Conservation (phyloP, 2,329 filamentous ascomycete genomes). For the Myriosclerotinia duriaeana region DNA sequence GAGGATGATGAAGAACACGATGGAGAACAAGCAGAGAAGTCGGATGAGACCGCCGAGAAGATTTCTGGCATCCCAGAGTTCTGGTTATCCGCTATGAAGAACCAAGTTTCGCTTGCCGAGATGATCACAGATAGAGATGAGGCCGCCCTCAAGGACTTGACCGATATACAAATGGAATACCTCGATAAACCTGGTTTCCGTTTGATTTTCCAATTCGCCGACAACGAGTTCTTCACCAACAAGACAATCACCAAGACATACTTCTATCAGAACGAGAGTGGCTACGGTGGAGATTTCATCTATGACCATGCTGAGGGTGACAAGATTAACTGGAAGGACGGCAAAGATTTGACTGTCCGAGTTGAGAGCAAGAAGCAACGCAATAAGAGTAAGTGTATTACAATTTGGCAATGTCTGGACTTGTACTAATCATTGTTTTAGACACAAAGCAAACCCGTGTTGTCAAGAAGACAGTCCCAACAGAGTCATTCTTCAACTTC, state of each 20-base stretch:
- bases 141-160: constrained; percentile 83
- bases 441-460: constrained; percentile 99
- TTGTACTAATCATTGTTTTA: constrained; percentile 43
- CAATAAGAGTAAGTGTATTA: constrained; percentile 81
- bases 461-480: constrained; percentile 98
- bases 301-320: constrained; percentile 98
- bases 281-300: constrained; percentile 98
- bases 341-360: constrained; percentile 89
- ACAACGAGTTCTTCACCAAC: constrained; percentile 97
- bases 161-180: constrained; percentile 98
- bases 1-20: constrained; percentile 63
- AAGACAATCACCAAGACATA: constrained; percentile 98
- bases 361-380: constrained; percentile 99
- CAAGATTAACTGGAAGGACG: constrained; percentile 94
- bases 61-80: constrained; percentile 91
- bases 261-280: constrained; percentile 98
- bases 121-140: constrained; percentile 99
- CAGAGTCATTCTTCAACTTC: constrained; percentile 92
- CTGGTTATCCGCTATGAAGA: constrained; percentile 99
- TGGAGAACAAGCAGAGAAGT: constrained; percentile 51
- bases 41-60: constrained; percentile 50
- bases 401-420: not conserved
- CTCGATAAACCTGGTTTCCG: constrained; percentile 97
- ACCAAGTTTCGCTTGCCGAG: constrained; percentile 93
- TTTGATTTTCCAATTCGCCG: constrained; percentile 92